Conservation (phyloP, 2,329 filamentous ascomycete species). For the Claviceps arundinis region DNA sequence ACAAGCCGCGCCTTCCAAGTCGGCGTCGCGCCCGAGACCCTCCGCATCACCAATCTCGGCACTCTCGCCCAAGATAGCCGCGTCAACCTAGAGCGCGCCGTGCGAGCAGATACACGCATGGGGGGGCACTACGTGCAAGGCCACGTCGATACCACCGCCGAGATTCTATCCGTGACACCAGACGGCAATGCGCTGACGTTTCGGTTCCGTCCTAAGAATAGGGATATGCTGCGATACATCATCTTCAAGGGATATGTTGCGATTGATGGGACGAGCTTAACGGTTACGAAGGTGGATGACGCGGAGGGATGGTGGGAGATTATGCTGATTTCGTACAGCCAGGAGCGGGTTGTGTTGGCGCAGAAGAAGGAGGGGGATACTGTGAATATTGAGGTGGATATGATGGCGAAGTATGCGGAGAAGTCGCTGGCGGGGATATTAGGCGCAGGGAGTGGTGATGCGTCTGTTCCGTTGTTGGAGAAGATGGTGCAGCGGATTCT, state of each 20-base stretch:
- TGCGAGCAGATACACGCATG: constrained; percentile 85
- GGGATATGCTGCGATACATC: constrained; percentile 65
- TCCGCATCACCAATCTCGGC: constrained; percentile 92
- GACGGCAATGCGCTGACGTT: constrained; percentile 89
- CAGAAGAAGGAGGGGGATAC: constrained; percentile 65
- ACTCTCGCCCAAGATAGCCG: constrained; percentile 47
- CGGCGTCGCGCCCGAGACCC: constrained; percentile 87
- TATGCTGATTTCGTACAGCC: constrained; percentile 95
- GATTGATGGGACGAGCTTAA: constrained; percentile 88
- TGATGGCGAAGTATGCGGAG: constrained; percentile 73
- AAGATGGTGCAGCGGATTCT: constrained; percentile 65
- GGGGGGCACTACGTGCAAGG: constrained; percentile 97
- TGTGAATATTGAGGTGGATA: constrained; percentile 89
- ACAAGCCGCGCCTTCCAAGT: constrained; percentile 59
- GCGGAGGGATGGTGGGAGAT: constrained; percentile 77
- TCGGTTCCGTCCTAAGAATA: constrained; percentile 60
- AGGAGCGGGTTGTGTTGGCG: constrained; percentile 77
- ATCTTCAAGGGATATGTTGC: constrained; percentile 95
- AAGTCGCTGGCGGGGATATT: constrained; percentile 72
- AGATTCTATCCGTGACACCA: constrained; percentile 55
- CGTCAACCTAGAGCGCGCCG: constrained; percentile 90
- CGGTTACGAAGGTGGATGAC: constrained; percentile 77
- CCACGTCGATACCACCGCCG: constrained; percentile 83
- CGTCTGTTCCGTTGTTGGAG: constrained; percentile 46
- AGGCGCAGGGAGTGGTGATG: constrained; percentile 36